phyloP scores from a whole-genome alignment of 2,329 filamentous ascomycete genomes.

The Fonsecaea nubica region DNA sequence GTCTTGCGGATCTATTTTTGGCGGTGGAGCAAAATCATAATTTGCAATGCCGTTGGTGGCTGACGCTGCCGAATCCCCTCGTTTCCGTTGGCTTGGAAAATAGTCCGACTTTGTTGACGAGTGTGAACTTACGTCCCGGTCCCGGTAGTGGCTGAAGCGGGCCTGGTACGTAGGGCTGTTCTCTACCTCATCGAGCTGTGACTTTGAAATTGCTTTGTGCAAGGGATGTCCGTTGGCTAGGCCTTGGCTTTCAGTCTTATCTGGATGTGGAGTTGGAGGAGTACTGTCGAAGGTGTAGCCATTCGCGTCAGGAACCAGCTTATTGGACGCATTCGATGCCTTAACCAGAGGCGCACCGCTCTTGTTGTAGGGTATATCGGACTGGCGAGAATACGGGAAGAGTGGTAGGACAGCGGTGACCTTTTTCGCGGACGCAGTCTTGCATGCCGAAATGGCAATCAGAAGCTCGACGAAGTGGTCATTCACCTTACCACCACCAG shows the following conservation, averaged over 20 bases:
- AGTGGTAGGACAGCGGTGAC: constrained; percentile 94
- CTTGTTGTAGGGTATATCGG: constrained; percentile 97
- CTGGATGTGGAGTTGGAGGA: constrained; percentile 81
- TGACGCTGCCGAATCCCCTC: constrained; percentile 35
- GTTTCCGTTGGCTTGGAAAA: constrained; percentile 42
- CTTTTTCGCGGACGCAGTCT: constrained; percentile 86
- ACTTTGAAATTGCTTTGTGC: constrained; percentile 74
- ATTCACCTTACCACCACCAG: constrained; percentile 89
- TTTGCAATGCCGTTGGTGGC: constrained; percentile 61
- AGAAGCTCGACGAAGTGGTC: constrained; percentile 95
- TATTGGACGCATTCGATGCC: constrained; percentile 56
- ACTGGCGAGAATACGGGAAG: constrained; percentile 96
- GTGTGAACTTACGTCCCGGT: constrained; percentile 44
- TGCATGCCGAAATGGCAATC: constrained; percentile 98
- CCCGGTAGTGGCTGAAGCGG: constrained; percentile 48
- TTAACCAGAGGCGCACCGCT: constrained; percentile 84
- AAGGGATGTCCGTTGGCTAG: constrained; percentile 72
- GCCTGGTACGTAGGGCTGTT: constrained; percentile 51
- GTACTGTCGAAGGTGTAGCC: constrained; percentile 90
- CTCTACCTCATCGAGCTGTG: constrained; percentile 66
- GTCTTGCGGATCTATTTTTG: constrained; percentile 48
- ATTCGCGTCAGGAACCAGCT: constrained; percentile 44
- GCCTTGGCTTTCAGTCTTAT: constrained; percentile 69
- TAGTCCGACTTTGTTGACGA: constrained; percentile 46
- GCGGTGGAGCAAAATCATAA: constrained; percentile 57